A percentile compares a stretch with the other conserved stretches of the same genome.
Evolutionary conservation across 2,329 filamentous ascomycete genomes (phyloP).

Genomic region (Phaeosphaeriaceae sp.): DNA sequence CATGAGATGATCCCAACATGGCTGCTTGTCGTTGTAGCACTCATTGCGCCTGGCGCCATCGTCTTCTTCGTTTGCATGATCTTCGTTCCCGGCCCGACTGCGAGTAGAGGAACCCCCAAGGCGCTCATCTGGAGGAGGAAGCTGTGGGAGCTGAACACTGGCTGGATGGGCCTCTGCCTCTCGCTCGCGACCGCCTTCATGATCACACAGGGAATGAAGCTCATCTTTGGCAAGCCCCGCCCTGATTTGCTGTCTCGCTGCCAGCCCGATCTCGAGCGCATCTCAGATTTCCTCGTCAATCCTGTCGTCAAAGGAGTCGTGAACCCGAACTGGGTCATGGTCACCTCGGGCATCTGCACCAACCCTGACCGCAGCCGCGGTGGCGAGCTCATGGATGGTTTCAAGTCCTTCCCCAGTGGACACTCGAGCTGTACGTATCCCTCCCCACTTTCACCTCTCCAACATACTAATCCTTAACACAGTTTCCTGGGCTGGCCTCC

Average conservation of each 20-base stretch:
- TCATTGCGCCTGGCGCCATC: constrained; percentile 70
- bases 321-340: constrained; percentile 68
- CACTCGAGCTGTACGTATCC: constrained; percentile 69
- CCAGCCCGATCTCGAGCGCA: constrained; percentile 71
- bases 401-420: constrained; percentile 82
- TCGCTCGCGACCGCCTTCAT: constrained; percentile 76
- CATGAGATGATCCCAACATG: constrained; percentile 75
- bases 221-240: constrained; percentile 68
- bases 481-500: constrained; percentile 78
- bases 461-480: neutral
- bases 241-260: constrained; percentile 75
- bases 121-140: constrained; percentile 78
- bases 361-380: constrained; percentile 60
- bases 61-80: constrained; percentile 72
- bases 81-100: constrained; percentile 75
- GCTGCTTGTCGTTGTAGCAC: constrained; percentile 68
- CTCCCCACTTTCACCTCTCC: neutral
- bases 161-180: constrained; percentile 81
- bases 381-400: constrained; percentile 75
- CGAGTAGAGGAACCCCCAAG: constrained; percentile 67
- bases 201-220: constrained; percentile 87
- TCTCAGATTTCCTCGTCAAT: constrained; percentile 64
- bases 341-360: constrained; percentile 78
- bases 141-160: constrained; percentile 88
- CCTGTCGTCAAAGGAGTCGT: constrained; percentile 60